Base-by-base conservation (phyloP, 129 eudicot genomes). In the Solidago caesia region DNA sequence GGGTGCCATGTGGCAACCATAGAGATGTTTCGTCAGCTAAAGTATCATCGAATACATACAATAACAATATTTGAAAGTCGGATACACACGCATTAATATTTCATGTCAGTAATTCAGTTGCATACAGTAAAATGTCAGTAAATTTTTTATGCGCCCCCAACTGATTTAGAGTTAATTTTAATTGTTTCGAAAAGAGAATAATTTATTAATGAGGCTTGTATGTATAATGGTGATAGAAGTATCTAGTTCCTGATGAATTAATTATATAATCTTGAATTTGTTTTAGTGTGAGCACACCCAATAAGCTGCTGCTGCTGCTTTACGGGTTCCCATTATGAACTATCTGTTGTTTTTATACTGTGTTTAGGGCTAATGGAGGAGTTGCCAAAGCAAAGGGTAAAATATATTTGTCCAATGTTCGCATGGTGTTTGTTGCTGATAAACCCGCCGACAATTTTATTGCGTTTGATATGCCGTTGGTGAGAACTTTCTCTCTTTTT, bases 391-490 rank as follows among this genome's bases (percentile, higher is more conserved):
- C 96, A 21, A 93, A 87, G 83, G 98, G 98, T 44, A 93, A 82
- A 7, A 85, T 93, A 79, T 93, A 86, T 84, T 83, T 93, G 88
- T 93, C 98, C 46, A 93, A 93, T 64, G 79, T 93, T 14, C 92
- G 98, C 45, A 93, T 93, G 91, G 98, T 93, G 44, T 93, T 93
- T 80, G 97, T 93, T 85, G 91, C 97, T 52, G 85, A 68, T 64
- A 93, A 90, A 79, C 96, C 98, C 58, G 86, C 79, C 7, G 87
- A 87, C 66, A 76, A 77, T 70, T 77, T 93, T 47, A 13, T 15
- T 73, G 96, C 91, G 63, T 92, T 92, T 72, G 97, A 92, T 70
- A 83, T 92, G 96, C 97, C 97, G 65, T 45, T 92, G 96, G 97
- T 92, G 79, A 57, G 93, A 8, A 65, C 4, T 39, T 21, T 33